Percentiles rank a stretch among this genome's conserved stretches.
phyloP scores from a whole-genome alignment of 2,329 filamentous ascomycete species.

The Botrytis galanthina region DNA sequence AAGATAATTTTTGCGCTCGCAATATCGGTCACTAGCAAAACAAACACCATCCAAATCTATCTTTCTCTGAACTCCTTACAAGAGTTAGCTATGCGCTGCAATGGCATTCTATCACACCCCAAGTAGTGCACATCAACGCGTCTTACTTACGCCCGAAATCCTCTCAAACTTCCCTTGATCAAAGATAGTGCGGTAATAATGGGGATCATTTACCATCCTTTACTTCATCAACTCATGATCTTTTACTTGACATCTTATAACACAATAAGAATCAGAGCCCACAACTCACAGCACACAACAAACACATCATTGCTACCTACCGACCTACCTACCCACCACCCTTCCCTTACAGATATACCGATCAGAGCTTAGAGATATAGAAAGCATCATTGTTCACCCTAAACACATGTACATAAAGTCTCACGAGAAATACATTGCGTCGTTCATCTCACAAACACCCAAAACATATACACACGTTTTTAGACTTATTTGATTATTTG shows the following conservation, averaged over 20 bases:
- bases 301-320: not conserved
- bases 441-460: not conserved
- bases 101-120: not conserved
- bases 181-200: not conserved
- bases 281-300: not conserved
- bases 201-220: not conserved
- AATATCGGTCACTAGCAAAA: not conserved
- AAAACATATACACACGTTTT: not conserved
- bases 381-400: not conserved
- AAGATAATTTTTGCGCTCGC: not conserved
- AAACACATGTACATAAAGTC: not conserved
- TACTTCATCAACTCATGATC: not conserved
- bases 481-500: not conserved
- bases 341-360: not conserved
- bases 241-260: not conserved
- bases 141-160: fast-evolving
- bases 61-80: not conserved
- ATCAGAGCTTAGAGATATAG: not conserved
- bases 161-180: not conserved
- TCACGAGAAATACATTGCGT: not conserved
- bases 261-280: not conserved
- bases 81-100: not conserved
- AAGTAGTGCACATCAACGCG: not conserved
- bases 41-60: not conserved
- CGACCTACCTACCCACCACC: not conserved